These are phyloP conservation scores for Neofusicoccum umdonicola DNA, from an alignment of 2,329 filamentous ascomycete genomes.

Conservation along the genomic window DNA sequence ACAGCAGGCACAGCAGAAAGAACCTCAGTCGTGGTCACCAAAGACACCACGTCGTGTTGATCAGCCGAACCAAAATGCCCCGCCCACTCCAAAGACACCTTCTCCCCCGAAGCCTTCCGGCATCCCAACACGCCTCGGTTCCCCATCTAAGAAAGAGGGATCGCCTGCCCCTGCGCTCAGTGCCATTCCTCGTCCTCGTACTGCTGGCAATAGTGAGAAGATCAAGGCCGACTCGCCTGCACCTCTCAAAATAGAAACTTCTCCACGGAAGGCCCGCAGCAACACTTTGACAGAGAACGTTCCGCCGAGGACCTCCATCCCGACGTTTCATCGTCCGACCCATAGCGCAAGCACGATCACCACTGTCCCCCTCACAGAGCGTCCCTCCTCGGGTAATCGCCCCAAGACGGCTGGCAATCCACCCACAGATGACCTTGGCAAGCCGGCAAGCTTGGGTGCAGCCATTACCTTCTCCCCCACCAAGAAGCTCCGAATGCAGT, in stretches of 20 bases:
- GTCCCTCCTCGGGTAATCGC: slow-evolving; percentile 8
- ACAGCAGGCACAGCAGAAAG: slow-evolving; percentile 45
- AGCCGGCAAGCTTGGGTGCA: slow-evolving; percentile 22
- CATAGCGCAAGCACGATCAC: slow-evolving; percentile 2
- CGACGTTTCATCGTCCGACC: slow-evolving; percentile 1
- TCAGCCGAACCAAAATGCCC: slow-evolving; percentile 18
- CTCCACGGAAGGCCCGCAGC: slow-evolving; percentile 3
- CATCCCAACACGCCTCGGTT: slow-evolving; percentile 42
- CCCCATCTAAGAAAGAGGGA: slow-evolving; percentile 46
- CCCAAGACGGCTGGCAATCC: slow-evolving; percentile 41
- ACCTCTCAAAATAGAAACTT: neutral
- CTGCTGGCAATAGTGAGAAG: neutral
- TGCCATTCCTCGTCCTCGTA: slow-evolving; percentile 6
- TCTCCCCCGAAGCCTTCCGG: slow-evolving; percentile 33
- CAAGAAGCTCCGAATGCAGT: slow-evolving; percentile 51
- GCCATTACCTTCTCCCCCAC: slow-evolving; percentile 10
- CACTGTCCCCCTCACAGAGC: slow-evolving; percentile 9
- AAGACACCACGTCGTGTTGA: slow-evolving; percentile 34
- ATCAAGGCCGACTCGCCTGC: neutral
- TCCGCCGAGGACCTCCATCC: slow-evolving; percentile 8
- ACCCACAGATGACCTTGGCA: slow-evolving; percentile 12
- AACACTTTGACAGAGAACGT: slow-evolving; percentile 12
- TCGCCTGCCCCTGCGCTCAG: slow-evolving; percentile 30
- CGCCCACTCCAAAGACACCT: slow-evolving; percentile 35
- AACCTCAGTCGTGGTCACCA: slow-evolving; percentile 35